Conservation (phyloP, 2,329 filamentous ascomycete genomes). For the Alternaria triticimaculans region DNA sequence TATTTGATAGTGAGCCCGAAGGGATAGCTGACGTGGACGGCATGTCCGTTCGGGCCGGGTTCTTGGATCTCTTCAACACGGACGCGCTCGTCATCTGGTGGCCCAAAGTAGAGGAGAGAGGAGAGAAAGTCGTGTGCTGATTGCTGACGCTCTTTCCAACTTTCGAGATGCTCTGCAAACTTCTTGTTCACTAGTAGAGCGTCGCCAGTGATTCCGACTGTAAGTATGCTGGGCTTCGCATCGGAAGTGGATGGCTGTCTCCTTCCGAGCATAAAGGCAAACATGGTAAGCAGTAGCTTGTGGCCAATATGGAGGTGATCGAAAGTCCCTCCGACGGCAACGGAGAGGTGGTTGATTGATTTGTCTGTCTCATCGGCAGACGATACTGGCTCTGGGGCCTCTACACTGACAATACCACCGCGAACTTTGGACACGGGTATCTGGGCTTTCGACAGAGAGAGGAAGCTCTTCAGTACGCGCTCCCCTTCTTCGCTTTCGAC, state of each 20-base stretch:
- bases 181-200: slow-evolving; percentile 88
- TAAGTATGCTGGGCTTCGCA: slow-evolving; percentile 61
- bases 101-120: slow-evolving; percentile 65
- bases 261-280: slow-evolving; percentile 70
- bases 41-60: slow-evolving; percentile 57
- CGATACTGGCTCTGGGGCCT: slow-evolving; percentile 2
- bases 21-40: slow-evolving; percentile 65
- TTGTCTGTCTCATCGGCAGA: slow-evolving; percentile 5
- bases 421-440: slow-evolving; percentile 44
- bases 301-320: slow-evolving; percentile 95
- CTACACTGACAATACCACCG: slow-evolving; percentile 43
- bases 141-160: slow-evolving; percentile 76
- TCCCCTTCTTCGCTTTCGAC: slow-evolving; percentile 70
- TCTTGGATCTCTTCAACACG: slow-evolving; percentile 55
- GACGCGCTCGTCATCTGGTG: slow-evolving; percentile 53
- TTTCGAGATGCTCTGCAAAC: slow-evolving; percentile 78
- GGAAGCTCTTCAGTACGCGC: slow-evolving; percentile 59
- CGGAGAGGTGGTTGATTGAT: slow-evolving; percentile 60
- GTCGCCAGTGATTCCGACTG: slow-evolving; percentile 88
- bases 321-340: slow-evolving; percentile 91
- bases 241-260: slow-evolving; percentile 17
- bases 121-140: slow-evolving; percentile 74
- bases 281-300: slow-evolving; percentile 93
- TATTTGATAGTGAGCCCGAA: slow-evolving; percentile 74
- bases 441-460: slow-evolving; percentile 35